Evolutionary conservation across 768 basidiomycete genomes (phyloP).

Genomic region (Exidia glandulosa): DNA sequence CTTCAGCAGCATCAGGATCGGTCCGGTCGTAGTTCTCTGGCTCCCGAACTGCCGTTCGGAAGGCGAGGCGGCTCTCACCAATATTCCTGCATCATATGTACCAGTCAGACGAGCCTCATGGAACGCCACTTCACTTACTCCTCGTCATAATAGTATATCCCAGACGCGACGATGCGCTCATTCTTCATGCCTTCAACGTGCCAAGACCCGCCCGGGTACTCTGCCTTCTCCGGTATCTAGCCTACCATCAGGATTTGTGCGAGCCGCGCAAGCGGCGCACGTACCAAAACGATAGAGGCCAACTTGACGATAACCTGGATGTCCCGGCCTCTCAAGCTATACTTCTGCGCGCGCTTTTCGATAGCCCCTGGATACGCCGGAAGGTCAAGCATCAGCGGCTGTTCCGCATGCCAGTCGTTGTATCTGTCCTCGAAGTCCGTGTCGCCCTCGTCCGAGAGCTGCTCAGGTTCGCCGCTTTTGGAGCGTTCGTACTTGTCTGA

Average conservation of each 20-base stretch:
- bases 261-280: constrained; percentile 9
- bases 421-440: constrained; percentile 34
- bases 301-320: constrained; percentile 32
- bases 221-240: constrained; percentile 24
- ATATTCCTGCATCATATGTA: constrained; percentile 29
- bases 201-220: constrained; percentile 29
- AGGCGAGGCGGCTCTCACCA: constrained; percentile 23
- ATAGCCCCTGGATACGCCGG: constrained; percentile 37
- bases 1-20: constrained; percentile 34
- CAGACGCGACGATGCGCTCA: constrained; percentile 39
- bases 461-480: constrained; percentile 35
- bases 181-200: constrained; percentile 43
- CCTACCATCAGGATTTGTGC: constrained; percentile 4
- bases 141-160: constrained; percentile 27
- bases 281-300: constrained; percentile 29
- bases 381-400: constrained; percentile 36
- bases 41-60: constrained; percentile 41
- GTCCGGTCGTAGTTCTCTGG: constrained; percentile 33
- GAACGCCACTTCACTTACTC: no score
- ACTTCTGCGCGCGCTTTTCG: constrained; percentile 28
- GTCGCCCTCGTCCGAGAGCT: constrained; percentile 37
- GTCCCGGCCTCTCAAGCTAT: constrained; percentile 26
- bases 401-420: constrained; percentile 30
- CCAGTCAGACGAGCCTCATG: not conserved
- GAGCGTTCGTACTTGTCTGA: constrained; percentile 29